Evolutionary conservation across 768 basidiomycete species (phyloP), one percentile per base, ranked within the genome.

Genomic region (Russula emetica): DNA sequence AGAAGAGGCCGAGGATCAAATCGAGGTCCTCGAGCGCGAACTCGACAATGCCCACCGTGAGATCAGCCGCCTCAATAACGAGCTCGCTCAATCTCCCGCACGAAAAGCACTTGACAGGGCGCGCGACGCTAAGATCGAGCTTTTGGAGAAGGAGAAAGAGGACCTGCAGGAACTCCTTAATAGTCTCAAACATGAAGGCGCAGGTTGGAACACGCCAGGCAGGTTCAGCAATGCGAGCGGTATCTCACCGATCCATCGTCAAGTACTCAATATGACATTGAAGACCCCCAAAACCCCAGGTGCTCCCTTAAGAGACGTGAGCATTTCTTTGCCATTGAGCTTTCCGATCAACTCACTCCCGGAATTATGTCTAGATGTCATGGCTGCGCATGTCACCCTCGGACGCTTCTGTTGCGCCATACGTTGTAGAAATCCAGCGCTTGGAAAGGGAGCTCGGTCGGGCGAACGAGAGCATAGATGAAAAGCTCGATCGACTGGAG

Each of bases 391-490:
- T 74, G 24, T 86, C 85, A 4, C 77, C 79, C 7, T 73, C 78
- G 5, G 87, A 88, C 64, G 78, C 80, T 6, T 78, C 82, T 14
- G 74, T 82, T 2, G 78, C 86, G 3, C 88, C 88, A 36, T 74
- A 91, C 20, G 72, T 92, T n/a, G 75, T 79, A 1, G 88, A 94
- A 72, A 89, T 94, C 55, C 79, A 78, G 56, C 82, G 87, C 26
- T 77, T 94, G 42, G 87, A 93, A 69, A 78, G 77, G 20, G 87
- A 94, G 68, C 85, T 94, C 30, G 87, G 88, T 66, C 79, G 72
- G 2, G 92, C 92, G 11, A 93, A 95, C 71, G 85, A 88, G 40
- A 88, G 83, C 69, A 90, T 95, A 59, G 94, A 95, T 69, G 87
- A 92, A 70, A 94, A 94, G 72, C 79, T 95, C 18, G 91, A 92